Percentiles rank a stretch among this genome's conserved stretches.
Conservation (phyloP, 2,329 filamentous ascomycete species). For the Phaeosphaeriaceae sp. region DNA sequence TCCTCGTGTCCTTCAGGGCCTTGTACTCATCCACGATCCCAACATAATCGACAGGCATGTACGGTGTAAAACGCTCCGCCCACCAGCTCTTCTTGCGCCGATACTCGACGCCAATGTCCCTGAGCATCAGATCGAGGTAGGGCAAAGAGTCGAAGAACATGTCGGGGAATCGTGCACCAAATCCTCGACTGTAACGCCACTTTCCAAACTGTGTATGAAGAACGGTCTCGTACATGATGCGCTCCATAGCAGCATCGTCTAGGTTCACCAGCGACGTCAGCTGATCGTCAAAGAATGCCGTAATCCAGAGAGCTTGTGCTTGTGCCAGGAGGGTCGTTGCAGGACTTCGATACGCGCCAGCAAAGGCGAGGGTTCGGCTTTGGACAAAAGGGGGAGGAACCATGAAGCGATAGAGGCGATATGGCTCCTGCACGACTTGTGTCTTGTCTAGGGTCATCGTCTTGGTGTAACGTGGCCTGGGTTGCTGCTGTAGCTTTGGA, state of each 20-base stretch:
- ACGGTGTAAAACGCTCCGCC: slow-evolving; percentile 29
- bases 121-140: slow-evolving; percentile 38
- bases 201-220: slow-evolving; percentile 40
- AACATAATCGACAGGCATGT: slow-evolving; percentile 34
- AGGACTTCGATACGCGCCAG: slow-evolving; percentile 48
- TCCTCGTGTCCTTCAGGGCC: slow-evolving; percentile 3
- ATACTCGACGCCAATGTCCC: slow-evolving; percentile 30
- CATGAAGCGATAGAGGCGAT: slow-evolving; percentile 56
- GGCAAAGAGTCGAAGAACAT: slow-evolving; percentile 40
- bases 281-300: slow-evolving; percentile 66
- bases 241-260: slow-evolving; percentile 2
- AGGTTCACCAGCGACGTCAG: slow-evolving; percentile 37
- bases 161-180: slow-evolving; percentile 37
- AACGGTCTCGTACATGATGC: slow-evolving; percentile 33
- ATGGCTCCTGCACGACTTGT: slow-evolving; percentile 31
- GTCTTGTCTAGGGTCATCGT: slow-evolving; percentile 11
- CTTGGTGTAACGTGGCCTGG: slow-evolving; percentile 36
- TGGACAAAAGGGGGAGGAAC: slow-evolving; percentile 36
- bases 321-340: slow-evolving; percentile 46
- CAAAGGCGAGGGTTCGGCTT: slow-evolving; percentile 43
- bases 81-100: slow-evolving; percentile 31
- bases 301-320: slow-evolving; percentile 56
- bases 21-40: slow-evolving; percentile 33
- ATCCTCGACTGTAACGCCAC: slow-evolving; percentile 39
- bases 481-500: slow-evolving; percentile 61